Base-by-base conservation (phyloP, 306 rosid genomes). In the Gleditsia sinensis region DNA sequence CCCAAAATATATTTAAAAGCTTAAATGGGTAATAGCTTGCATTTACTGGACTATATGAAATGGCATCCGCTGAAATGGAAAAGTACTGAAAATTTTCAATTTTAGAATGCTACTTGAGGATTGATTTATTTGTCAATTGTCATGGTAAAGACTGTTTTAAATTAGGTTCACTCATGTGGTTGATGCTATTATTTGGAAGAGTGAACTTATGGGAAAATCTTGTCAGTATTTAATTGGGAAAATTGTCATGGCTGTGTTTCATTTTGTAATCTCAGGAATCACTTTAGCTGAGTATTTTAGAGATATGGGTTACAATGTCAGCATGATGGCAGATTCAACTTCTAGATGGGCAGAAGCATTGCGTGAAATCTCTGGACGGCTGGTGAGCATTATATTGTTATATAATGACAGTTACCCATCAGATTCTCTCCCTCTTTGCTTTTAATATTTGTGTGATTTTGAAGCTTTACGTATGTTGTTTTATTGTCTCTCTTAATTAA, bases 251-350 rank as follows among this genome's bases (percentile, higher is more conserved):
- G n/a, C n/a, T n/a, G 50, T 59, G 21, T 27, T 59, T 39, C 64
- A 50, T 71, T 78, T 59, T 49, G 75, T 25, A 80, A 82, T 81
- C 9, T 66, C 89, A 95, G 99, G 99, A 78, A 95, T 95, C 83
- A 95, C 99, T 63, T 80, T 95, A 71, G 99, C 99, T 3, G 99
- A 95, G 81, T 95, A 95, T 78, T 95, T 95, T 58, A 95, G 99
- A 92, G 99, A 95, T 81, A 95, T 95, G 99, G 99, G 99, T 54
- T 90, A 95, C 86, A 95, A 95, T 82, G 99, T 95, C 74, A 95
- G 99, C 79, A 95, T 95, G 99, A 95, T 95, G 99, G 99, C 99
- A 62, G 99, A 95, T 85, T 95, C 99, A 54, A 95, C 99, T 16
- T 95, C 99, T 78, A 85, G 99, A 75, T 95, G 99, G 99, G 99